Base-by-base conservation (phyloP, 208 protist species). In the Vickermania spadyakhi region DNA sequence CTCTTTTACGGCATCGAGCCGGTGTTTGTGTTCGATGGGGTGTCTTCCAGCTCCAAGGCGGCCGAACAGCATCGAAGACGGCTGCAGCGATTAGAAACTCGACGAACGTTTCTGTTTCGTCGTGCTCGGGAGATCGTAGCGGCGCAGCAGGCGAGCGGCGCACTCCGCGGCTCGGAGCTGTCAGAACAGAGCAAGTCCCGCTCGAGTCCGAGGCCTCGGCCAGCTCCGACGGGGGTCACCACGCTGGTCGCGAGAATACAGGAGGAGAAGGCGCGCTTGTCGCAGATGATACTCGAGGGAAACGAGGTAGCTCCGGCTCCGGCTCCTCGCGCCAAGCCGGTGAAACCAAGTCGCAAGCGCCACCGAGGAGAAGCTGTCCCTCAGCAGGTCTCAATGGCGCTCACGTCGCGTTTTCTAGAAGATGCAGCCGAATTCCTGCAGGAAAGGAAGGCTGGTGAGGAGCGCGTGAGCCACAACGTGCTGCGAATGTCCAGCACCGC, bases 11-110 rank as follows among this genome's bases (percentile, higher is more conserved):
- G 75, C 26, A 96, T 96, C 52, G 56, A 76, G 14, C 83, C 89
- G 2, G 72, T 96, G 30, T 92, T 96, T 77, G 89, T 96, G 1
- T 96, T 96, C 55, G 89, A 96, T 62, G 84, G 89, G 3, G 31
- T 63, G 1, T 59, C 89, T 7, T 75, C 81, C 1, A 45, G 58
- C 1, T 71, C 68, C 22, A 96, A 96, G 64, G 50, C 63, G 18
- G 67, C 62, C 31, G 84, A 92, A 62, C 58, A 90, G n/a, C 70
- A 62, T 14, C 76, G 81, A 0, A 71, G 89, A 2, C 60, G 58
- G 52, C 60, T 64, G 29, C 73, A 63, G 23, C 84, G 77, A 11
- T 60, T 56, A 7, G 56, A 64, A 1, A 58, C 73, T 58, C 72
- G 67, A 2, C 60, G 65, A 52, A 61, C 68, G 42, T 45, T 75